Conservation (phyloP, 2,329 filamentous ascomycete species). For the Sporothrix protearum region DNA sequence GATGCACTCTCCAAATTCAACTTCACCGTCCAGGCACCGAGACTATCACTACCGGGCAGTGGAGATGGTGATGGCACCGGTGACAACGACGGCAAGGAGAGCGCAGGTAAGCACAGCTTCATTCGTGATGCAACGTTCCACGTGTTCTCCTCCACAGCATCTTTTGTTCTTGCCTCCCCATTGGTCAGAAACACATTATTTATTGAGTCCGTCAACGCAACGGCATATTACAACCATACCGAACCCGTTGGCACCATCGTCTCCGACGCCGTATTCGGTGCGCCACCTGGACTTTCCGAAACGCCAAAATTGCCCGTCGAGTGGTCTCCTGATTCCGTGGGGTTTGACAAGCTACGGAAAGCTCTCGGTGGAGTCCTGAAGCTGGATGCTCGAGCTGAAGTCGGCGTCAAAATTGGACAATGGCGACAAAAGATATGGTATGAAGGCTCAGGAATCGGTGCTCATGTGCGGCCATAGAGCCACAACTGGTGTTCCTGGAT, state of each 20-base stretch:
- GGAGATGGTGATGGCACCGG: constrained; percentile 40
- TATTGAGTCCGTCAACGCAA: constrained; percentile 77
- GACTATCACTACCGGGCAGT: constrained; percentile 41
- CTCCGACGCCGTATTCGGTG: constrained; percentile 69
- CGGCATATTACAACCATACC: constrained; percentile 77
- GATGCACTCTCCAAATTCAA: constrained; percentile 68
- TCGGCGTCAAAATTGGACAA: constrained; percentile 68
- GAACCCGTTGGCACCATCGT: constrained; percentile 74
- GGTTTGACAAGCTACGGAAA: constrained; percentile 74
- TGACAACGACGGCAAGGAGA: constrained; percentile 36
- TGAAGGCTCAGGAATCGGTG: constrained; percentile 65
- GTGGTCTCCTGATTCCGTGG: constrained; percentile 72
- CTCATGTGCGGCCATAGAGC: constrained; percentile 53
- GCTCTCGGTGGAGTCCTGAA: constrained; percentile 78
- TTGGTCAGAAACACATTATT: constrained; percentile 68
- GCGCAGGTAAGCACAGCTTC: constrained; percentile 50
- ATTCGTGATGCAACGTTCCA: constrained; percentile 85
- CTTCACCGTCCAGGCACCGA: constrained; percentile 68
- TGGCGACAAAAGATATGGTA: constrained; percentile 74
- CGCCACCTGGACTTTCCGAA: constrained; percentile 67
- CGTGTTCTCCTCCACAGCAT: constrained; percentile 78
- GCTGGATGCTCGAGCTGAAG: constrained; percentile 72
- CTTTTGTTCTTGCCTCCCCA: constrained; percentile 79
- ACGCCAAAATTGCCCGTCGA: constrained; percentile 78
- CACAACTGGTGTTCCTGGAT: not conserved